phyloP scores from a whole-genome alignment of 768 basidiomycete genomes.

The Kwoniella pini region DNA sequence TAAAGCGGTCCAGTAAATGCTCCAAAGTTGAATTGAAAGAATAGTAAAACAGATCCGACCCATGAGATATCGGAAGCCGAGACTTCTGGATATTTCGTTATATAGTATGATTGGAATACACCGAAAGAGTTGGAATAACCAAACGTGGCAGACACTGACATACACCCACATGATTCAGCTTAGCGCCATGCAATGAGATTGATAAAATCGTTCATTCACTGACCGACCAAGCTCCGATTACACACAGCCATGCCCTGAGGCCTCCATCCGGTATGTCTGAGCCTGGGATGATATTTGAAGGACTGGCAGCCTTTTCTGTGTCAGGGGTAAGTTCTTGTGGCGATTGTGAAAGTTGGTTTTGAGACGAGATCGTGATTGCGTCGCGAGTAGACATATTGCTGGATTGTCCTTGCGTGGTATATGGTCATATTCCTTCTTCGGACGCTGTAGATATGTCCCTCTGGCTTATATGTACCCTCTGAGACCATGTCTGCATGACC shows the following conservation, averaged over 20 bases:
- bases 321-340: background rate
- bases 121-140: conserved; percentile 55
- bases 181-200: background rate
- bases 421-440: too few relatives aligned
- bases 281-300: background rate
- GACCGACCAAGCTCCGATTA: conserved; percentile 15
- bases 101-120: conserved; percentile 56
- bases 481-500: too few relatives aligned
- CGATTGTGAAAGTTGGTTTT: background rate
- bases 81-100: conserved; percentile 45
- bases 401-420: too few relatives aligned
- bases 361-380: too few relatives aligned
- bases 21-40: conserved; percentile 51
- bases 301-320: background rate
- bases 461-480: background rate
- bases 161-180: background rate
- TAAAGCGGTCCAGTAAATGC: conserved; percentile 51
- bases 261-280: conserved; percentile 25
- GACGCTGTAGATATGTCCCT: too few relatives aligned
- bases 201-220: conserved; percentile 1
- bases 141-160: conserved; percentile 33
- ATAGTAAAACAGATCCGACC: conserved; percentile 55
- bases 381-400: too few relatives aligned
- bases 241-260: conserved; percentile 19
- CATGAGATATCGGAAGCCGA: conserved; percentile 51